These are phyloP conservation scores for Salix exigua DNA, from an alignment of 345 rosid genomes.

Conservation along the genomic window DNA sequence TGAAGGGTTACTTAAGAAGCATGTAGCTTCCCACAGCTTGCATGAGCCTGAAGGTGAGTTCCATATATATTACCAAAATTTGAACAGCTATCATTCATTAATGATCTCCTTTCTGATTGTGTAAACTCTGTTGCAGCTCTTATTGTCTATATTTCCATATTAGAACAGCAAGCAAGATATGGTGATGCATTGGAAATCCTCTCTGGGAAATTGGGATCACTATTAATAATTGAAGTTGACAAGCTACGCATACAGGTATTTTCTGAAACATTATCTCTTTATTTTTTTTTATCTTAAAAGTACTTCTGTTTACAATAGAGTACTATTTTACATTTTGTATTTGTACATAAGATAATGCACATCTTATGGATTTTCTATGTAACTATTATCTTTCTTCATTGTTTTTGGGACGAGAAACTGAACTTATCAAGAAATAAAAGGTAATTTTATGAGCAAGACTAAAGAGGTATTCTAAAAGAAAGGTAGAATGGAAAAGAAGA, in stretches of 20 bases:
- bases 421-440: too few relatives aligned
- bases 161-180: constrained; percentile 85
- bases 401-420: too few relatives aligned
- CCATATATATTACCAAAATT: background rate
- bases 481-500: background rate
- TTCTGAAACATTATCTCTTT: constrained; percentile 27
- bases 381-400: too few relatives aligned
- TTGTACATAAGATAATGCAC: too few relatives aligned
- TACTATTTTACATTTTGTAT: too few relatives aligned
- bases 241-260: constrained; percentile 85
- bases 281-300: background rate
- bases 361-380: too few relatives aligned
- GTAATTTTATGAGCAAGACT: background rate
- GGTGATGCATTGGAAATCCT: constrained; percentile 78
- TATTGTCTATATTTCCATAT: constrained; percentile 76
- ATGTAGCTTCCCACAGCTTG: constrained; percentile 77
- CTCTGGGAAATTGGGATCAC: constrained; percentile 79
- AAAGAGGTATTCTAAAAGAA: background rate
- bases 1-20: constrained; percentile 93
- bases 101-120: constrained; percentile 10
- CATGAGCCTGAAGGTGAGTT: constrained; percentile 91
- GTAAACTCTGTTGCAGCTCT: constrained; percentile 59
- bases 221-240: constrained; percentile 83
- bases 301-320: too few relatives aligned
- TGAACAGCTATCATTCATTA: background rate